phyloP scores from a whole-genome alignment of 805 yeast species.

The Nakazawaea laoshanensis region DNA sequence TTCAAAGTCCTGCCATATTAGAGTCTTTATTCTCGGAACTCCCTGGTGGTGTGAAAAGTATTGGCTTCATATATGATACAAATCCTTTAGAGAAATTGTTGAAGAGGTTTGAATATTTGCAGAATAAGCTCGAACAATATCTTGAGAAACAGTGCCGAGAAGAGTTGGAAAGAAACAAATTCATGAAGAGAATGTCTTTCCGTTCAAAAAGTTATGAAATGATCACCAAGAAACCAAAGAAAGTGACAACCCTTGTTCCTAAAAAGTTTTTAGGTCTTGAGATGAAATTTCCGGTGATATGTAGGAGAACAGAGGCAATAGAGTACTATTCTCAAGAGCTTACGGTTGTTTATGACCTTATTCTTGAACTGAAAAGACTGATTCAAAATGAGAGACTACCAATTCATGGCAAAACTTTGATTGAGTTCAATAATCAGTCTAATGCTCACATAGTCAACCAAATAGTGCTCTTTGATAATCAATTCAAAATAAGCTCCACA shows the following conservation, averaged over 20 bases:
- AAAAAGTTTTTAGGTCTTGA: no score
- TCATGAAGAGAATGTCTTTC: no score
- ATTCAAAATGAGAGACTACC: no score
- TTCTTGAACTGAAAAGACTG: no score
- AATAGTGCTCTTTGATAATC: constrained; percentile 34
- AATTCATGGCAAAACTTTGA: constrained; percentile 23
- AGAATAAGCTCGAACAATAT: constrained; percentile 27
- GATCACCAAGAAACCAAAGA: no score
- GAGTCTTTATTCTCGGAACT: constrained; percentile 26
- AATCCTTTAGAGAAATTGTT: constrained; percentile 25
- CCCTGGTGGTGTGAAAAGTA: constrained; percentile 44
- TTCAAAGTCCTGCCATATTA: constrained; percentile 21
- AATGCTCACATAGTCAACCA: constrained; percentile 63
- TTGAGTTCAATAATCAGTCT: constrained; percentile 48
- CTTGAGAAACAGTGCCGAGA: neutral
- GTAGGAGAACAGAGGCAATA: no score
- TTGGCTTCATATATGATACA: constrained; percentile 53
- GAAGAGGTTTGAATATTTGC: constrained; percentile 18
- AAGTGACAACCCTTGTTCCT: no score
- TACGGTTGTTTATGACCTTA: no score
- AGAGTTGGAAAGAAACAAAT: neutral
- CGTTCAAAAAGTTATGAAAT: no score
- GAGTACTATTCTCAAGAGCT: no score
- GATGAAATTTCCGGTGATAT: no score
- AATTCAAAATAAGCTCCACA: constrained; percentile 33